Evolutionary conservation across 805 yeast genomes (phyloP).

Genomic region (Lipomyces orientalis): DNA sequence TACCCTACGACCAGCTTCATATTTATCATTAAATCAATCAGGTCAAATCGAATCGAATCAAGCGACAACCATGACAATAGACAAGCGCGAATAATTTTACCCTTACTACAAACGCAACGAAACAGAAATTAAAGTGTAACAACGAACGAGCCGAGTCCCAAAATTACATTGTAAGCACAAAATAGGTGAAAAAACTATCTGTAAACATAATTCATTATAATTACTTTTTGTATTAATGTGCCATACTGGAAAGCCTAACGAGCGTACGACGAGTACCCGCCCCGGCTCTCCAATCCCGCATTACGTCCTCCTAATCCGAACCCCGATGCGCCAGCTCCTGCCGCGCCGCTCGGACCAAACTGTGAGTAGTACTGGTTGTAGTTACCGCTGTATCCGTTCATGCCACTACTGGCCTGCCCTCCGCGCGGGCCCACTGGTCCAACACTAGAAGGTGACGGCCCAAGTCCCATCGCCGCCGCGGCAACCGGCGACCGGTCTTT

Average conservation of each 20-base stretch:
- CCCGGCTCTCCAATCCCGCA: conserved; percentile 11
- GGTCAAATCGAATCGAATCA: not conserved
- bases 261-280: conserved; percentile 13
- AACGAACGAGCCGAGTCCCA: conserved; percentile 4
- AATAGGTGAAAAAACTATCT: not conserved
- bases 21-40: not conserved
- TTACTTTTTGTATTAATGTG: not conserved
- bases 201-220: not conserved
- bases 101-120: conserved; percentile 5
- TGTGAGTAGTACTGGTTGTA: conserved; percentile 8
- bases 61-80: conserved; percentile 1
- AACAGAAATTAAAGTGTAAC: not conserved
- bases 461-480: conserved; percentile 20
- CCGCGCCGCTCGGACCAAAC: conserved; percentile 11
- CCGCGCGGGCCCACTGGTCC: conserved; percentile 3
- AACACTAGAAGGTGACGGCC: conserved; percentile 7
- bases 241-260: not conserved
- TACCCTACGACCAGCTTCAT: not conserved
- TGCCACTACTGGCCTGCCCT: conserved; percentile 56
- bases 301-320: conserved; percentile 11
- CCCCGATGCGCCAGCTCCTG: conserved; percentile 18
- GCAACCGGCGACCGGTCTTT: conserved; percentile 50
- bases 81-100: not conserved
- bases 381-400: conserved; percentile 6
- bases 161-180: not conserved